phyloP scores from a whole-genome alignment of 1,284 basidiomycete genomes.

The Sanghuangporus baumii region DNA sequence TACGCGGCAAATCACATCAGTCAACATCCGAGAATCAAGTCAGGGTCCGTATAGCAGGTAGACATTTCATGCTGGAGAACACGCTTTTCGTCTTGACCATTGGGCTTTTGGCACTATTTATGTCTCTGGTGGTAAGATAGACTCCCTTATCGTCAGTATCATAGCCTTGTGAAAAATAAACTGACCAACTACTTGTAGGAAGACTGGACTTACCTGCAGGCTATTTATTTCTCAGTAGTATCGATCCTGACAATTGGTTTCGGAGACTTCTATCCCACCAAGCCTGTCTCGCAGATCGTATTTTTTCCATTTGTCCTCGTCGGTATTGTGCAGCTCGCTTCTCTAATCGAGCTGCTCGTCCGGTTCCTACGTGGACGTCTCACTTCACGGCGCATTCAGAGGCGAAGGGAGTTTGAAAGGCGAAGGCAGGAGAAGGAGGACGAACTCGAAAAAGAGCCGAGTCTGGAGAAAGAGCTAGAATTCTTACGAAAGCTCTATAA shows the following conservation, averaged over 20 bases:
- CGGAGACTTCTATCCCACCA: slow-evolving; percentile 63
- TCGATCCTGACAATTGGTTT: slow-evolving; percentile 76
- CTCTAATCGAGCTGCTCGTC: slow-evolving; percentile 15
- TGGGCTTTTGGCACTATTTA: slow-evolving; percentile 21
- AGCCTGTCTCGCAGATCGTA: slow-evolving; percentile 47
- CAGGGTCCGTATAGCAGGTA: slow-evolving; percentile 29
- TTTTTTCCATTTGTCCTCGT: slow-evolving; percentile 51
- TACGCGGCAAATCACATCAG: slow-evolving; percentile 18
- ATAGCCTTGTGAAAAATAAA: not conserved
- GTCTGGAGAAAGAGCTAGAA: slow-evolving; percentile 12
- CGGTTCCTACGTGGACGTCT: slow-evolving; percentile 13
- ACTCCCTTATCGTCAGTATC: not conserved
- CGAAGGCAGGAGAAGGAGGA: slow-evolving; percentile 15
- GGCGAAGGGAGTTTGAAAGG: slow-evolving; percentile 4
- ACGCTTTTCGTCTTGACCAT: slow-evolving; percentile 31
- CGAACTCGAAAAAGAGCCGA: not conserved
- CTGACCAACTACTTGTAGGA: slow-evolving; percentile 13
- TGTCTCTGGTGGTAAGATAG: slow-evolving; percentile 20
- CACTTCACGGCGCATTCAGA: slow-evolving; percentile 1
- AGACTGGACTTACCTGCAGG: slow-evolving; percentile 27
- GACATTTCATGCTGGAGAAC: slow-evolving; percentile 36
- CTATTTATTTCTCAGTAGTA: slow-evolving; percentile 64
- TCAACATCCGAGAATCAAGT: slow-evolving; percentile 19
- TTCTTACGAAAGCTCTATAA: slow-evolving; percentile 12
- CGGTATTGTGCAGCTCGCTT: slow-evolving; percentile 54